phyloP scores from a whole-genome alignment of 225 moss, liverwort and hornwort species.

The Polytrichum commune region DNA sequence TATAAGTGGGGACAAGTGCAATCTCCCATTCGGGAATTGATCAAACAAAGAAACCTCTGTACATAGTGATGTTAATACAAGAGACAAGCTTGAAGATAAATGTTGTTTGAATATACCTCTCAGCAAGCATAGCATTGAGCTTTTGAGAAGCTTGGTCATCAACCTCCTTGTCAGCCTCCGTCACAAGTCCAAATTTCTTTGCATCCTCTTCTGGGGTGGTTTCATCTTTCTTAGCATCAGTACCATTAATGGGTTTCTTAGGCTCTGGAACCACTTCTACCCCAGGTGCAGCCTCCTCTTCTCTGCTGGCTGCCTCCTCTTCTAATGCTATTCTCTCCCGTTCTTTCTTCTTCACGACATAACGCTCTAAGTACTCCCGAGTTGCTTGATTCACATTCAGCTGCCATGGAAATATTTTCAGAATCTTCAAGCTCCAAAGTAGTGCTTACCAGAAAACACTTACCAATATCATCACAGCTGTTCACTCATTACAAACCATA shows the following conservation, averaged over 20 bases:
- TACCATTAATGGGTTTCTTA: conserved; percentile 41
- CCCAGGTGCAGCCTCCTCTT: conserved; percentile 88
- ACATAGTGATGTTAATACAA: background rate
- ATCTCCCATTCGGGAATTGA: too few species aligned
- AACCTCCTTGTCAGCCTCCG: conserved; percentile 71
- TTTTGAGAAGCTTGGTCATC: conserved; percentile 72
- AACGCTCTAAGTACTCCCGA: conserved; percentile 90
- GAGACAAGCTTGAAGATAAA: background rate
- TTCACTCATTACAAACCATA: too few species aligned
- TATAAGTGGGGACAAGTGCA: too few species aligned
- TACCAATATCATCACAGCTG: too few species aligned
- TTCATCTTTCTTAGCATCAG: conserved; percentile 48
- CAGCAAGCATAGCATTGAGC: conserved; percentile 71
- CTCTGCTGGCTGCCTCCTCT: conserved; percentile 68
- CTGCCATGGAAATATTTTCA: conserved; percentile 36
- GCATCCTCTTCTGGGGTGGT: conserved; percentile 57
- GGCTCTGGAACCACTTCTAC: conserved; percentile 77
- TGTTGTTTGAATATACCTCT: conserved; percentile 50
- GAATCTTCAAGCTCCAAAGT: background rate
- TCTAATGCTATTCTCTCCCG: conserved; percentile 76
- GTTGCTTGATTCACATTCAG: conserved; percentile 98
- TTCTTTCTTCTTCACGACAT: conserved; percentile 89
- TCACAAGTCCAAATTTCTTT: conserved; percentile 90
- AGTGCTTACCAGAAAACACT: too few species aligned
- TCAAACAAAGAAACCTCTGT: too few species aligned